Conservation (phyloP, 1,284 basidiomycete genomes). For the Vanrija sp. region DNA sequence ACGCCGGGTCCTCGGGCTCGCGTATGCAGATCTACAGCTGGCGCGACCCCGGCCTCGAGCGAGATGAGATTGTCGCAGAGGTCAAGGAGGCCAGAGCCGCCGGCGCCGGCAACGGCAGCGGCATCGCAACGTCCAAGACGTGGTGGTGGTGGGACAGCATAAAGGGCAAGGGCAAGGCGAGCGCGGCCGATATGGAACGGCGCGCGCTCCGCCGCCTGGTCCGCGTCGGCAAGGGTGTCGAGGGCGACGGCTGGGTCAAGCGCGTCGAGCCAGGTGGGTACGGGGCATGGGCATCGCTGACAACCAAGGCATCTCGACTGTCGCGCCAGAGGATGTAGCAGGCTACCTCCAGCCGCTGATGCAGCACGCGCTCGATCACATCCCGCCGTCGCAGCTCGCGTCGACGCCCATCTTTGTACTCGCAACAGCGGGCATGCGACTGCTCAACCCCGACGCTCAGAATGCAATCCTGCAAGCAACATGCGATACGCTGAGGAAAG, state of each 20-base stretch:
- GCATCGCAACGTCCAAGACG: constrained; percentile 3
- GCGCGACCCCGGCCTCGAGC: constrained; percentile 68
- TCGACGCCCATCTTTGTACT: constrained; percentile 89
- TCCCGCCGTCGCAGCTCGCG: constrained; percentile 76
- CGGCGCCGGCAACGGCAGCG: constrained; percentile 3
- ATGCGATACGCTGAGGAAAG: constrained; percentile 68
- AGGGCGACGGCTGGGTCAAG: constrained; percentile 76
- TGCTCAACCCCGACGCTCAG: constrained; percentile 68
- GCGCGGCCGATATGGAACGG: constrained; percentile 36
- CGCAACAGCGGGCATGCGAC: constrained; percentile 96
- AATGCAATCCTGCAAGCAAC: constrained; percentile 68
- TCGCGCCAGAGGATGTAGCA: constrained; percentile 64
- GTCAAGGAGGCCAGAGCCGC: constrained; percentile 25
- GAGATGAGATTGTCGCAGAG: constrained; percentile 45
- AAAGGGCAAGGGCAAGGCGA: constrained; percentile 39
- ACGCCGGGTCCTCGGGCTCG: constrained; percentile 96
- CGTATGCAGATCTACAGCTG: constrained; percentile 96
- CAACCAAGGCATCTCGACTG: constrained; percentile 80
- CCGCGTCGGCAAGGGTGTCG: constrained; percentile 86
- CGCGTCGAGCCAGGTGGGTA: constrained; percentile 88
- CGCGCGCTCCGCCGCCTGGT: constrained; percentile 58
- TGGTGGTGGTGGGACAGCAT: constrained; percentile 40
- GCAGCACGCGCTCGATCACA: constrained; percentile 72
- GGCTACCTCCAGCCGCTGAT: constrained; percentile 78
- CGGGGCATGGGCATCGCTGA: neutral